phyloP scores from a whole-genome alignment of 2,329 filamentous ascomycete genomes.

The Cladosporium oxysporum region DNA sequence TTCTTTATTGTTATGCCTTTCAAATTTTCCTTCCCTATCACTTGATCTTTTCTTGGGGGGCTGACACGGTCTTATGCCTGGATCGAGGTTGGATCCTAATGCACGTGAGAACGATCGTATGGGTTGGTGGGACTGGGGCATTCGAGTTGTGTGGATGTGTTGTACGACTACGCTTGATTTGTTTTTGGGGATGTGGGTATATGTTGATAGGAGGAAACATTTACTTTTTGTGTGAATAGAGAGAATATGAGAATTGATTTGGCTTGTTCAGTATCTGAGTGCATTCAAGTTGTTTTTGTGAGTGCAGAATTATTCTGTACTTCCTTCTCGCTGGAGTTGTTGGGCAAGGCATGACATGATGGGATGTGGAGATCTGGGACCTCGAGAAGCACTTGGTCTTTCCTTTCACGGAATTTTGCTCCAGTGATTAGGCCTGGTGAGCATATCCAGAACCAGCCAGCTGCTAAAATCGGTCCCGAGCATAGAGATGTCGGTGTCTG shows the following conservation, averaged over 20 bases:
- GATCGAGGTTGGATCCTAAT: not conserved
- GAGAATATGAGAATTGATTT: not conserved
- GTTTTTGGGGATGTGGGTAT: not conserved
- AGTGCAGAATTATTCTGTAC: not conserved
- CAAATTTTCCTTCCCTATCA: not conserved
- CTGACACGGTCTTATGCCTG: not conserved
- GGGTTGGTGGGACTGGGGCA: not conserved
- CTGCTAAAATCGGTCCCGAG: not conserved
- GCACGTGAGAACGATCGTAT: not conserved
- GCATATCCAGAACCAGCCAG: not conserved
- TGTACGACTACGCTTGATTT: constrained; percentile 5
- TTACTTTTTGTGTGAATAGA: constrained; percentile 5
- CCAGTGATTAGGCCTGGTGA: not conserved
- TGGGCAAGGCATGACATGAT: not conserved
- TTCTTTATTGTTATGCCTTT: not conserved
- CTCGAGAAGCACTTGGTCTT: not conserved
- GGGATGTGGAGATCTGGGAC: not conserved
- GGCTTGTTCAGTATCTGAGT: not conserved
- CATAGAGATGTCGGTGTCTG: not conserved
- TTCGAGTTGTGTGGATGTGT: not conserved
- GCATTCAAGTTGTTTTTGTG: no score
- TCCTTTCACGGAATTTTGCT: not conserved
- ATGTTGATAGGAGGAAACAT: not conserved
- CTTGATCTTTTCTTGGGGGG: not conserved
- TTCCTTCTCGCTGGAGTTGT: not conserved